These are phyloP conservation scores for Plantago major DNA, from an alignment of 257 asterid species.

Conservation along the genomic window DNA sequence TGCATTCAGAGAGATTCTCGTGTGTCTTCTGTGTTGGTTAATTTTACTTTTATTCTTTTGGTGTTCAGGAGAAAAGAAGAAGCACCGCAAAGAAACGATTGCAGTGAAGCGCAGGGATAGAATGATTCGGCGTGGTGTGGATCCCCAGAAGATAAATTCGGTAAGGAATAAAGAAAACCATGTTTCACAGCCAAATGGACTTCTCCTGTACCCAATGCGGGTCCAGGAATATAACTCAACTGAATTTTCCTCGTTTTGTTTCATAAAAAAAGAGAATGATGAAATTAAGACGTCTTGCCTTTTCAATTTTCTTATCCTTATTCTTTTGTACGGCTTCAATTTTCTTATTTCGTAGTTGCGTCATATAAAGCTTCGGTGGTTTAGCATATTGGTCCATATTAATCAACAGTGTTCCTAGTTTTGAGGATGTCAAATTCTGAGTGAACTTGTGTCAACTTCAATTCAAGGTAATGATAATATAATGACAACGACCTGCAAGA, in stretches of 20 bases:
- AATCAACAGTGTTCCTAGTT: no score
- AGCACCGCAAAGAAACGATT: slow-evolving; percentile 71
- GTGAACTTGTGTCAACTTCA: no score
- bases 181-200: background rate
- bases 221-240: no score
- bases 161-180: slow-evolving; percentile 34
- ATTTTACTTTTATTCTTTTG: background rate
- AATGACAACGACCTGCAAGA: no score
- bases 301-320: background rate
- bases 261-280: background rate
- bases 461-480: no score
- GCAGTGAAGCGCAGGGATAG: slow-evolving; percentile 81
- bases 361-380: background rate
- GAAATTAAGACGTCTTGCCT: background rate
- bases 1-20: background rate
- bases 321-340: background rate
- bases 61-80: slow-evolving; percentile 82
- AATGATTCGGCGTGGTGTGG: slow-evolving; percentile 81
- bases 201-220: no score
- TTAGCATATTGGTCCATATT: no score
- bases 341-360: background rate
- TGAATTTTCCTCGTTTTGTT: background rate
- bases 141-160: slow-evolving; percentile 76
- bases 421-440: no score
- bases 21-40: background rate